Base-by-base conservation (phyloP, 2,329 filamentous ascomycete species). In the Colletotrichum tropicale region DNA sequence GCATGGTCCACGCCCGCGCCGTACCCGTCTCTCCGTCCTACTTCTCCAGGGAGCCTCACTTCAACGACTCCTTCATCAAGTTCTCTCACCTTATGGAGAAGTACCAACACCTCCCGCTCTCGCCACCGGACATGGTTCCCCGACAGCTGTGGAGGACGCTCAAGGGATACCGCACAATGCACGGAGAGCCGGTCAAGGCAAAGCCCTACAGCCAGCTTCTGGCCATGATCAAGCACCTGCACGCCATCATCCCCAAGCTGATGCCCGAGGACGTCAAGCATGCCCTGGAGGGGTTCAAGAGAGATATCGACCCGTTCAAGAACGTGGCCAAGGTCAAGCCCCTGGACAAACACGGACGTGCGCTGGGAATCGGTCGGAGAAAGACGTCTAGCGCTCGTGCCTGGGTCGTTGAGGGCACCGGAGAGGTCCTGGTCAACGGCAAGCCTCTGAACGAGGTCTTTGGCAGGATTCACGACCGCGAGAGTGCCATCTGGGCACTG, bases 401-500 rank as follows among this genome's bases (percentile, higher is more conserved):
- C 12, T 98, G 93, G 87, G 87, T 99, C 26, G 95, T 99, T 6
- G 96, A 98, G 86, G 97, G 97, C 8, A 95, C 94, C 13, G 98
- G 97, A 16, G 94, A 98, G 86, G 92, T 98, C 16, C 84, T 98
- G 79, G 89, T 99, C 84, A 99, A 99, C 83, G 96, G 96, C 77
- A 96, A 96, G 87, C 92, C 91, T n/a, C 87, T 99, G 72, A 91
- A 90, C 66, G 91, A 97, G 66, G 93, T 92, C 26, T 99, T 99
- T 84, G 94, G 93, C 38, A 93, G 97, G 43, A 86, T 98, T 66
- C 96, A 99, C 83, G 96, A 99, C 85, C 93, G 97, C 58, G 97
- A 98, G 88, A 98, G 95, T 82, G 96, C 95, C 4, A 88, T 98
- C 6, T 99, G 96, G 96, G 93, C 96, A 9, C 86, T 99, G 81